phyloP scores from a whole-genome alignment of 1,284 basidiomycete species.

The Ustilago tritici region DNA sequence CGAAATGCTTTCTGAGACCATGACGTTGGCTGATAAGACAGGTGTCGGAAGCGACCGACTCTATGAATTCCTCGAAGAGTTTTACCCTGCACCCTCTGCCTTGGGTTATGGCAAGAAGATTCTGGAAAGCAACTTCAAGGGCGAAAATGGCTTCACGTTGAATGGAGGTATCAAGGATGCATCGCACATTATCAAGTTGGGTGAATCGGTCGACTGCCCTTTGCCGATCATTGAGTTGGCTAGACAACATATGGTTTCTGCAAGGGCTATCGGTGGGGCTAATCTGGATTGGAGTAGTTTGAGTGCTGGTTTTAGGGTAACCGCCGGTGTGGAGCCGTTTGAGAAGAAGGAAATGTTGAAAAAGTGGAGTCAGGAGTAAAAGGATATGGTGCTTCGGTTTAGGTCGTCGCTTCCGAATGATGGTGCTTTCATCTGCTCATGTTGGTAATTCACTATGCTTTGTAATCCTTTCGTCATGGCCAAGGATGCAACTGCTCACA shows the following conservation, averaged over 20 bases:
- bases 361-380: conserved; percentile 40
- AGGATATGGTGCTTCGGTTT: not conserved
- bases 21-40: conserved; percentile 85
- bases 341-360: conserved; percentile 62
- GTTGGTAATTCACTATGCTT: not conserved
- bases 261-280: conserved; percentile 75
- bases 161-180: conserved; percentile 86
- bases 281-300: conserved; percentile 80
- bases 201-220: conserved; percentile 78
- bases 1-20: conserved; percentile 82
- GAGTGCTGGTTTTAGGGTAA: conserved; percentile 77
- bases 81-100: conserved; percentile 60
- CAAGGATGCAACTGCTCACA: not conserved
- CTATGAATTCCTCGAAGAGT: conserved; percentile 58
- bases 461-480: not conserved
- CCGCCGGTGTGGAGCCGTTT: conserved; percentile 78
- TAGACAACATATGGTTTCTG: conserved; percentile 47
- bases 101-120: conserved; percentile 71
- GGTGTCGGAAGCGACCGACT: conserved; percentile 79
- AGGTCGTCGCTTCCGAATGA: not conserved
- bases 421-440: not conserved
- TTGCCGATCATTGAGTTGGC: conserved; percentile 75
- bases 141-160: conserved; percentile 83
- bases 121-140: conserved; percentile 80
- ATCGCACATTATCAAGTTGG: conserved; percentile 71